Evolutionary conservation across 192 early-diverging fungal species (phyloP).

Genomic region (Podila clonocystis): DNA sequence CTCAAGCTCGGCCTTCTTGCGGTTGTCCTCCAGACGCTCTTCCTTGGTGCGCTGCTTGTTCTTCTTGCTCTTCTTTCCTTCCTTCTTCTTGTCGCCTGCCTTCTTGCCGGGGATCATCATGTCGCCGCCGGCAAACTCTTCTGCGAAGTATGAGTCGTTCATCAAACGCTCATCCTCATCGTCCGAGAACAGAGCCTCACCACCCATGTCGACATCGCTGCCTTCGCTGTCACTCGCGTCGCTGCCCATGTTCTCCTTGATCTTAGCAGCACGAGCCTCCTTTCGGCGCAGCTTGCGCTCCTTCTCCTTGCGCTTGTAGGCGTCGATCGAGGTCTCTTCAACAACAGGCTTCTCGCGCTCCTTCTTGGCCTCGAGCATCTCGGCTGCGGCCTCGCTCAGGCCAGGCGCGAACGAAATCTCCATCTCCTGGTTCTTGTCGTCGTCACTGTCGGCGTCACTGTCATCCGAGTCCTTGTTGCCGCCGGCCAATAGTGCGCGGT

Average conservation of each 20-base stretch:
- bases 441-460: constrained; percentile 49
- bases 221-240: constrained; percentile 28
- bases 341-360: constrained; percentile 56
- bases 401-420: constrained; percentile 97
- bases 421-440: constrained; percentile 76
- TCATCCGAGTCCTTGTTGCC: constrained; percentile 43
- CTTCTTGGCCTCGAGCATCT: constrained; percentile 65
- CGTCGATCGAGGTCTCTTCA: constrained; percentile 88
- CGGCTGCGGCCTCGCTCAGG: constrained; percentile 75
- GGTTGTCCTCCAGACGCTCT: constrained; percentile 63
- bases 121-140: constrained; percentile 42
- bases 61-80: constrained; percentile 50
- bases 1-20: constrained; percentile 83
- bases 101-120: constrained; percentile 48
- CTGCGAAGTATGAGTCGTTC: constrained; percentile 56
- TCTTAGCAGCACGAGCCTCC: constrained; percentile 52
- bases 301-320: constrained; percentile 82
- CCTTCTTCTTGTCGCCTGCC: constrained; percentile 25
- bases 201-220: constrained; percentile 30
- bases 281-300: constrained; percentile 79
- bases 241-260: constrained; percentile 25
- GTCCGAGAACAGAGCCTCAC: constrained; percentile 65
- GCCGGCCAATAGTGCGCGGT: constrained; percentile 56
- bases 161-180: constrained; percentile 62
- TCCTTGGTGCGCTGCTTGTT: constrained; percentile 68